Percentiles rank a stretch among this genome's conserved stretches.
These are phyloP conservation scores for Colletotrichum sp. DNA, from an alignment of 2,329 filamentous ascomycete species.

Conservation along the genomic window DNA sequence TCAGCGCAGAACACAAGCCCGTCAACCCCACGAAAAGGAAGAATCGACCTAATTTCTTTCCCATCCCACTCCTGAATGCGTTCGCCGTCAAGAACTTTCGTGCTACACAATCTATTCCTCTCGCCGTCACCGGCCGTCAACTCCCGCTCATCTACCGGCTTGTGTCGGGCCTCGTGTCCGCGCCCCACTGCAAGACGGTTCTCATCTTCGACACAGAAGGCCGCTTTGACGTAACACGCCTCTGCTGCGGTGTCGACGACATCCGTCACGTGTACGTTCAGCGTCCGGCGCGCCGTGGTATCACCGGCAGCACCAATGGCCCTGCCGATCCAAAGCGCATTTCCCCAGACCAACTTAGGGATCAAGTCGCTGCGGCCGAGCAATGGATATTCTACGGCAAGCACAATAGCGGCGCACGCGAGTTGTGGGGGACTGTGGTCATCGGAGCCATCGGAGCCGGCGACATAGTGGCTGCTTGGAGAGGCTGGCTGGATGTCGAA, in stretches of 20 bases:
- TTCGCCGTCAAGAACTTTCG: conserved; percentile 53
- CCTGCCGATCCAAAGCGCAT: conserved; percentile 12
- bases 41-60: conserved; percentile 34
- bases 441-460: conserved; percentile 43
- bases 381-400: conserved; percentile 56
- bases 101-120: conserved; percentile 48
- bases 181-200: conserved; percentile 53
- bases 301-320: conserved; percentile 19
- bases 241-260: conserved; percentile 42
- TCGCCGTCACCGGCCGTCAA: conserved; percentile 58
- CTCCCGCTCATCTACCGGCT: conserved; percentile 63
- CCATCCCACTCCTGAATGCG: conserved; percentile 50
- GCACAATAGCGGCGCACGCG: conserved; percentile 47
- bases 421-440: conserved; percentile 65
- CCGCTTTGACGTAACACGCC: conserved; percentile 58
- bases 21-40: background rate
- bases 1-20: conserved; percentile 23
- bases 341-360: conserved; percentile 30
- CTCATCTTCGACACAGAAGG: conserved; percentile 60
- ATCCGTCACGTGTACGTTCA: conserved; percentile 58
- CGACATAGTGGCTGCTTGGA: conserved; percentile 43
- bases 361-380: conserved; percentile 45
- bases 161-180: conserved; percentile 53
- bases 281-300: conserved; percentile 37
- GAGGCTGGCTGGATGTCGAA: conserved; percentile 60